A percentile compares a stretch with the other conserved stretches of the same genome.
Evolutionary conservation across 345 rosid genomes (phyloP).

Genomic region (Heritiera littoralis): DNA sequence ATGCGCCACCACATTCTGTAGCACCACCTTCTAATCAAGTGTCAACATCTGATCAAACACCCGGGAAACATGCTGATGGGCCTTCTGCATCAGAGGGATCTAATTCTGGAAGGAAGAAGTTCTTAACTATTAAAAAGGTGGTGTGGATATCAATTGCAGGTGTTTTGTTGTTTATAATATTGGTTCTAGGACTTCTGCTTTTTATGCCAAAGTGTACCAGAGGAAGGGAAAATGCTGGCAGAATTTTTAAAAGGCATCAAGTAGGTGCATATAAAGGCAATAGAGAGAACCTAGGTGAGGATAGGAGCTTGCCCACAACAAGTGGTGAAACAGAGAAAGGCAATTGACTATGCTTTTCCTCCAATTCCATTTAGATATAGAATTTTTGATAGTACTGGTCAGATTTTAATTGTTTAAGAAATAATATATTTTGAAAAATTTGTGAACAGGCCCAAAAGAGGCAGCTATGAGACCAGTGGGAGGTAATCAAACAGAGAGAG

Average conservation of each 20-base stretch:
- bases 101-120: conserved; percentile 42
- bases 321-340: conserved; percentile 68
- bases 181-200: conserved; percentile 54
- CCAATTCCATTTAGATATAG: neutral
- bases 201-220: conserved; percentile 53
- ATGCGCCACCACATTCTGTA: conserved; percentile 35
- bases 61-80: conserved; percentile 59
- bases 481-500: conserved; percentile 36
- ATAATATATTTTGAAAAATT: neutral
- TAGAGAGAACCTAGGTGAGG: conserved; percentile 59
- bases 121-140: conserved; percentile 50
- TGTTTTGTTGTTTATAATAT: conserved; percentile 51
- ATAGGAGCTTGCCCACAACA: conserved; percentile 41
- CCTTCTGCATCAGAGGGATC: conserved; percentile 58
- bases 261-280: conserved; percentile 66
- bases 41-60: conserved; percentile 42
- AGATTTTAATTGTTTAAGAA: conserved; percentile 15
- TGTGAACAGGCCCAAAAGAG: conserved; percentile 57
- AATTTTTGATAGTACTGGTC: neutral
- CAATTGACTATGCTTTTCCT: conserved; percentile 26
- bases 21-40: conserved; percentile 38
- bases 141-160: conserved; percentile 81
- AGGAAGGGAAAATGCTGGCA: conserved; percentile 51
- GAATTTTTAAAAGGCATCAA: conserved; percentile 62
- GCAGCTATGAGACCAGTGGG: conserved; percentile 35